These are phyloP conservation scores for Tuber brumale DNA, from an alignment of 495 filamentous ascomycete genomes.

Conservation along the genomic window DNA sequence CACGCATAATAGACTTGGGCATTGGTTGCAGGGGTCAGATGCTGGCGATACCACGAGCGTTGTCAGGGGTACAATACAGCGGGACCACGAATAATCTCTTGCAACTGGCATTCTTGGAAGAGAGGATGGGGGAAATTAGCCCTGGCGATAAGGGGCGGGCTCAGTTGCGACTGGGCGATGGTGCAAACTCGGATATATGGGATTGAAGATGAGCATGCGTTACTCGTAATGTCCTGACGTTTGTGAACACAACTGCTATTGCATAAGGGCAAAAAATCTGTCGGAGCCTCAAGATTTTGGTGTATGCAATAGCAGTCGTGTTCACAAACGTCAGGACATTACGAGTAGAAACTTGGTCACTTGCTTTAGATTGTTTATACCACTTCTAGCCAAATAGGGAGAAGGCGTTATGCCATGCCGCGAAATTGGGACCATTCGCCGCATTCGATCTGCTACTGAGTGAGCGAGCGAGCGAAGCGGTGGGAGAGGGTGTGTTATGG, in stretches of 20 bases:
- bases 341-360: not conserved
- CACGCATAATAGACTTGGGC: slow-evolving; percentile 46
- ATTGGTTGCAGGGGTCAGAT: slow-evolving; percentile 52
- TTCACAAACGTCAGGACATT: no score
- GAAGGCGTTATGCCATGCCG: not conserved
- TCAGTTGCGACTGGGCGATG: not conserved
- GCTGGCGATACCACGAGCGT: slow-evolving; percentile 35
- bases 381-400: not conserved
- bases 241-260: no score
- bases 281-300: no score
- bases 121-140: not conserved
- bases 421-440: not conserved
- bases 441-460: not conserved
- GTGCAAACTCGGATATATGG: not conserved
- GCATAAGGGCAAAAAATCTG: no score
- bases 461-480: not conserved
- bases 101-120: slow-evolving; percentile 33
- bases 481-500: not conserved
- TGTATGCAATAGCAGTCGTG: no score
- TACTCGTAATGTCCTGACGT: no score
- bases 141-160: not conserved
- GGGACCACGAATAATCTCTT: slow-evolving; percentile 46
- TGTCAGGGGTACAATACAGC: slow-evolving; percentile 40
- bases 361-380: not conserved
- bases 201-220: not conserved